phyloP scores from a whole-genome alignment of 129 eudicot genomes.

The Artemisia annua region DNA sequence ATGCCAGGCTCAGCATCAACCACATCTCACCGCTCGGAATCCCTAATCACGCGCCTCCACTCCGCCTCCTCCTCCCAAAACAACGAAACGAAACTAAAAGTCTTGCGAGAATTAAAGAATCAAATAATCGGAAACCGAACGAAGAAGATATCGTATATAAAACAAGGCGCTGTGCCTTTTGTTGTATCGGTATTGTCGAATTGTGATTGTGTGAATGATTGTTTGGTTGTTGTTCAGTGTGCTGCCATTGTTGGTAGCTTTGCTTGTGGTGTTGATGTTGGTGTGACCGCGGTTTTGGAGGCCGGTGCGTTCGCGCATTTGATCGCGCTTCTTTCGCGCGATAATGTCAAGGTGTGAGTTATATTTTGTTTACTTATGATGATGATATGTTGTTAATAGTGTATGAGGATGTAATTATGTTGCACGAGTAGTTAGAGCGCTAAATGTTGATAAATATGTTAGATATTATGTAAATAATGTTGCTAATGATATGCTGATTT shows the following conservation, averaged over 20 bases:
- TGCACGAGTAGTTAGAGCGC: no score
- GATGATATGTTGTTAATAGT: no score
- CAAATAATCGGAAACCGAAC: conserved; percentile 93
- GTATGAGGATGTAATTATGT: no score
- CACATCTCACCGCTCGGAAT: conserved; percentile 53
- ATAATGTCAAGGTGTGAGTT: conserved; percentile 55
- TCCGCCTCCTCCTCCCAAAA: conserved; percentile 46
- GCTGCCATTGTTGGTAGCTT: conserved; percentile 93
- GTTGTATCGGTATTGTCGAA: conserved; percentile 61
- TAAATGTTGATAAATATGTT: no score
- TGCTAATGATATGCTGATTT: conserved; percentile 3
- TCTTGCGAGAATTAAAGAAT: conserved; percentile 77
- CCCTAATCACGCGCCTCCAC: conserved; percentile 57
- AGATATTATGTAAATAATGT: no score
- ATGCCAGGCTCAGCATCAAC: conserved; percentile 56
- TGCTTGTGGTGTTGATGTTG: conserved; percentile 83
- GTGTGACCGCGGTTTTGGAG: conserved; percentile 84
- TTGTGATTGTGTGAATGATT: no score
- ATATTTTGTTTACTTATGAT: not conserved
- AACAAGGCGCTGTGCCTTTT: conserved; percentile 81
- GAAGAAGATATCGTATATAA: conserved; percentile 69
- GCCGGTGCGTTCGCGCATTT: conserved; percentile 81
- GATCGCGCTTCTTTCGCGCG: conserved; percentile 54
- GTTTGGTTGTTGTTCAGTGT: conserved; percentile 55
- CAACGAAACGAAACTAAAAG: conserved; percentile 62